These are phyloP conservation scores for Chalciporus pseudorubinellus DNA, from an alignment of 768 basidiomycete genomes.

Conservation along the genomic window DNA sequence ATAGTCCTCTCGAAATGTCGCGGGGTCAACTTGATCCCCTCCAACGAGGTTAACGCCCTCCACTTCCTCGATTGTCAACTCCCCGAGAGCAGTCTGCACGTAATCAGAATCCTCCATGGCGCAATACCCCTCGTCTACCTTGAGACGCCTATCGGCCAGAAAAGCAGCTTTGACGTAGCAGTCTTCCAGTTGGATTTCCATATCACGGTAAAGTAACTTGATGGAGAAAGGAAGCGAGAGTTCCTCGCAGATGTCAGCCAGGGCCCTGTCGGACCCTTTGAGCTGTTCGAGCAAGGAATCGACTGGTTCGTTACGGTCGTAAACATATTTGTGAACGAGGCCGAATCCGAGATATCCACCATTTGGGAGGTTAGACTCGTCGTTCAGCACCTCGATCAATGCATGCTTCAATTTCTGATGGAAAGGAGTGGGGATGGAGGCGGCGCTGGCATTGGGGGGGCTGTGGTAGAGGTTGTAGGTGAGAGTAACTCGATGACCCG, in stretches of 20 bases:
- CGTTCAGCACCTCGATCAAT: slow-evolving; percentile 19
- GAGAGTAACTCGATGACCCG: slow-evolving; percentile 43
- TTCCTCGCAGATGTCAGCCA: slow-evolving; percentile 2
- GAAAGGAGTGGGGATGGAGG: not conserved
- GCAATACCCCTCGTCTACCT: not conserved
- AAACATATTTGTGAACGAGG: slow-evolving; percentile 32
- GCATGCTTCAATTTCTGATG: not conserved
- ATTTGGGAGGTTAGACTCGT: slow-evolving; percentile 27
- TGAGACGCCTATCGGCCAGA: too few species aligned
- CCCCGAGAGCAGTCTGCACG: not conserved
- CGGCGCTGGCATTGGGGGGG: not conserved
- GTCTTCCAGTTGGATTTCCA: not conserved
- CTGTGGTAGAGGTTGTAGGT: slow-evolving; percentile 37
- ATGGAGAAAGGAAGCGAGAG: not conserved
- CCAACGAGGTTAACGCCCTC: not conserved
- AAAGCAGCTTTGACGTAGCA: too few species aligned
- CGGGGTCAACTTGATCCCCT: too few species aligned
- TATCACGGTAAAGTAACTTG: not conserved
- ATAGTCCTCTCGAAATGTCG: too few species aligned
- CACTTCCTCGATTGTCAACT: not conserved
- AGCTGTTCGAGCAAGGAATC: not conserved
- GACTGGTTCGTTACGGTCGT: not conserved
- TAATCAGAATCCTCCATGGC: not conserved
- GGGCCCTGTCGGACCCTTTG: slow-evolving; percentile 2
- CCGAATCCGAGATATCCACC: slow-evolving; percentile 38